These are phyloP conservation scores for Begonia peltatifolia DNA, from an alignment of 306 rosid species.

Conservation along the genomic window DNA sequence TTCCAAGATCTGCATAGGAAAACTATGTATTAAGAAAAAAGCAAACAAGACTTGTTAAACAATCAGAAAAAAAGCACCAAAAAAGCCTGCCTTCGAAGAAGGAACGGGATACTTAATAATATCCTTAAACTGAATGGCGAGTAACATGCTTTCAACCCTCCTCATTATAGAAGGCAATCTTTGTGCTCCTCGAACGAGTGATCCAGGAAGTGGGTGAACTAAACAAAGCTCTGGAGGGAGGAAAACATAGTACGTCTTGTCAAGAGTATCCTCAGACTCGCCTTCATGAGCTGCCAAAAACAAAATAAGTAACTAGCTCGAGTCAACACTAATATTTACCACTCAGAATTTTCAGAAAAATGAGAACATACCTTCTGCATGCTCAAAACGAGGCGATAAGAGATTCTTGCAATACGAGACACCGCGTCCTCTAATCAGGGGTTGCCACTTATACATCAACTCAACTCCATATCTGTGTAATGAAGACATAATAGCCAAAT, in stretches of 20 bases:
- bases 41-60: slow-evolving; percentile 1
- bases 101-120: slow-evolving; percentile 59
- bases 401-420: slow-evolving; percentile 98
- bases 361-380: slow-evolving; percentile 48
- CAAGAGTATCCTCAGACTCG: slow-evolving; percentile 71
- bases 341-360: slow-evolving; percentile 8
- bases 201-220: slow-evolving; percentile 86
- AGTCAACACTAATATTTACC: slow-evolving; percentile 4
- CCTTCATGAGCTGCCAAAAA: slow-evolving; percentile 41
- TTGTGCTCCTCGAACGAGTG: slow-evolving; percentile 96
- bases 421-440: slow-evolving; percentile 90
- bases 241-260: slow-evolving; percentile 86
- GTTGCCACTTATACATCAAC: slow-evolving; percentile 74
- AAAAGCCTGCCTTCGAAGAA: slow-evolving; percentile 45
- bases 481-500: slow-evolving; percentile 42
- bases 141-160: slow-evolving; percentile 98
- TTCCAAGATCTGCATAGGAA: slow-evolving; percentile 61
- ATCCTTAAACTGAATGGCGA: slow-evolving; percentile 70
- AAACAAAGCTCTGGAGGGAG: slow-evolving; percentile 95
- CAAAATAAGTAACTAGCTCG: slow-evolving; percentile 12
- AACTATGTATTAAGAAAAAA: background rate
- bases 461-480: slow-evolving; percentile 83
- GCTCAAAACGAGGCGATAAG: slow-evolving; percentile 89
- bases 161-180: slow-evolving; percentile 97
- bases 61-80: slow-evolving; percentile 9